Conservation (phyloP, 805 yeast genomes). For the Isabelozyma gotoi region DNA sequence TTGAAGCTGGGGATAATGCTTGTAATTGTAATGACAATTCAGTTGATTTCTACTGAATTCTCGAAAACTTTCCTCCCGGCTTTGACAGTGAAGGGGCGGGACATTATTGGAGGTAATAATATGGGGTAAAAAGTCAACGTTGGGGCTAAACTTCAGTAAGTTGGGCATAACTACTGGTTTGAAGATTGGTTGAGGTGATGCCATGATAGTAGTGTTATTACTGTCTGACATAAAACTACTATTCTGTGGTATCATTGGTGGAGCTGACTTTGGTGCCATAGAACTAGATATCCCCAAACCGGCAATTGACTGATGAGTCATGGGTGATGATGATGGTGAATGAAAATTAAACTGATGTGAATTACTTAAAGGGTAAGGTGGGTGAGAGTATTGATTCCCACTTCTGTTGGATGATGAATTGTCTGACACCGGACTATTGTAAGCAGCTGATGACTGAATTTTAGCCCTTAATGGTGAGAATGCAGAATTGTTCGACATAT, state of each 20-base stretch:
- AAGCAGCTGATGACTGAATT: not conserved
- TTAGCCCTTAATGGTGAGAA: not conserved
- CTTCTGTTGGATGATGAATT: not conserved
- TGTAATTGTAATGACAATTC: constrained; percentile 5
- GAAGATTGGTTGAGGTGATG: constrained; percentile 4
- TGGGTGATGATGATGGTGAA: constrained; percentile 7
- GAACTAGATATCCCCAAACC: not conserved
- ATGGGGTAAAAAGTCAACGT: not conserved
- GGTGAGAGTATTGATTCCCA: not conserved
- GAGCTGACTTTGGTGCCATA: not conserved
- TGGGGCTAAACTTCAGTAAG: constrained; percentile 2
- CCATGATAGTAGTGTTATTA: not conserved
- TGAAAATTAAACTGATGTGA: not conserved
- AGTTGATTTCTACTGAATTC: not conserved
- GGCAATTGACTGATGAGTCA: constrained; percentile 3
- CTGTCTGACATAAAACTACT: not conserved
- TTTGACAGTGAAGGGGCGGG: constrained; percentile 1
- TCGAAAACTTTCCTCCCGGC: not conserved
- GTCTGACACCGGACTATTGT: not conserved
- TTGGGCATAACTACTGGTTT: constrained; percentile 8
- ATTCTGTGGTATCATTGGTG: not conserved
- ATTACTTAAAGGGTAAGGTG: constrained; percentile 3
- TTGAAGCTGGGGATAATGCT: constrained; percentile 4
- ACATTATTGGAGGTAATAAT: not conserved
- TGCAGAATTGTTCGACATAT: too few relatives aligned